phyloP scores from a whole-genome alignment of 371 early-diverging fungal species.

The Haplosporangium sp. region DNA sequence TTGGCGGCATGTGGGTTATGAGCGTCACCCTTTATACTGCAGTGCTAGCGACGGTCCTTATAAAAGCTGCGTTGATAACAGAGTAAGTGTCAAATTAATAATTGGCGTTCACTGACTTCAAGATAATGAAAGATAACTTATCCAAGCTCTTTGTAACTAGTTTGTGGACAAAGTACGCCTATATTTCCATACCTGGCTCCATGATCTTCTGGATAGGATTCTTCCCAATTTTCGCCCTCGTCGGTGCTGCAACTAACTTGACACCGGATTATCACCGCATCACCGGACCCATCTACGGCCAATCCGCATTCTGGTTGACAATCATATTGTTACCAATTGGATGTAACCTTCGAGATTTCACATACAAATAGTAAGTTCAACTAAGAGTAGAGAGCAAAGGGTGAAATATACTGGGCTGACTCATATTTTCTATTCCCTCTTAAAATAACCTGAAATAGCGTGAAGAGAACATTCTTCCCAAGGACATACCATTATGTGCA shows the following conservation, averaged over 20 bases:
- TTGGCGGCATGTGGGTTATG: slow-evolving; percentile 84
- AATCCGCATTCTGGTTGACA: slow-evolving; percentile 89
- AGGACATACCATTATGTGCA: slow-evolving; percentile 95
- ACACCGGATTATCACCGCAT: slow-evolving; percentile 89
- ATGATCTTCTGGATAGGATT: slow-evolving; percentile 89
- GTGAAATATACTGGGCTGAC: too few relatives aligned
- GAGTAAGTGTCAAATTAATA: slow-evolving; percentile 61
- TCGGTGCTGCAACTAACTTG: slow-evolving; percentile 83
- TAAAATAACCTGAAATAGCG: slow-evolving; percentile 50
- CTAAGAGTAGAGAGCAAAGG: background rate
- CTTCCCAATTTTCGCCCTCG: slow-evolving; percentile 83
- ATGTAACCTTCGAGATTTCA: slow-evolving; percentile 87
- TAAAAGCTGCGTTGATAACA: slow-evolving; percentile 87
- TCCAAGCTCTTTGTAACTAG: slow-evolving; percentile 41
- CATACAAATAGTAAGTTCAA: slow-evolving; percentile 90
- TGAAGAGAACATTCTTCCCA: slow-evolving; percentile 84
- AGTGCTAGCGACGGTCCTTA: slow-evolving; percentile 82
- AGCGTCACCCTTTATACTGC: slow-evolving; percentile 86
- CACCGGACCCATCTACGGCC: slow-evolving; percentile 76
- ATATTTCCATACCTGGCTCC: slow-evolving; percentile 85
- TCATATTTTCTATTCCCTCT: background rate
- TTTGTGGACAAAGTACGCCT: slow-evolving; percentile 89
- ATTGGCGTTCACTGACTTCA: too few relatives aligned
- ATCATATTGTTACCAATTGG: slow-evolving; percentile 84
- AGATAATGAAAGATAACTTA: background rate